phyloP scores from a whole-genome alignment of 2,329 filamentous ascomycete species.

The Paraphoma chrysanthemicola region DNA sequence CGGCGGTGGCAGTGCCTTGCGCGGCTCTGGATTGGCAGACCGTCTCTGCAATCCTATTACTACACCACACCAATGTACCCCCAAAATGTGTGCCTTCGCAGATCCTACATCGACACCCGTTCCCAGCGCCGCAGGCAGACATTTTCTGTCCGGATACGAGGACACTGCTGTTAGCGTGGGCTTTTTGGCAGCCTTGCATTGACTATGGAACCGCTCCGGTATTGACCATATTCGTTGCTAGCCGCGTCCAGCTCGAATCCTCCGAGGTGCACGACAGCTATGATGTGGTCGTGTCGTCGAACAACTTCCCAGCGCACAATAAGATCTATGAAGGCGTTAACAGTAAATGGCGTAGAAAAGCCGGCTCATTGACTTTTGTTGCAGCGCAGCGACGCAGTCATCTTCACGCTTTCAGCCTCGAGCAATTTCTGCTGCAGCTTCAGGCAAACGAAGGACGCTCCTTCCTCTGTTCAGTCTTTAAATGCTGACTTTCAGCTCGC shows the following conservation, averaged over 20 bases:
- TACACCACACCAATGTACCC: constrained; percentile 3
- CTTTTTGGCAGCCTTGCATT: not conserved
- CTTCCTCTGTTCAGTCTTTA: not conserved
- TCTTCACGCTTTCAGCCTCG: too few species aligned
- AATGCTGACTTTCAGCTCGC: constrained; percentile 13
- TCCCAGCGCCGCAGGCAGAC: not conserved
- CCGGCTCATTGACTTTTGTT: too few species aligned
- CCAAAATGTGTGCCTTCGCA: not conserved
- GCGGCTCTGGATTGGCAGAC: constrained; percentile 7
- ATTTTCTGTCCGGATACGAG: not conserved
- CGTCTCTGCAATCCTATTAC: constrained; percentile 8
- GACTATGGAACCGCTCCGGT: not conserved
- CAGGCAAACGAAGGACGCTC: not conserved
- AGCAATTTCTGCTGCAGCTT: not conserved
- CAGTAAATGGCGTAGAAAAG: too few species aligned
- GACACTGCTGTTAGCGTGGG: not conserved
- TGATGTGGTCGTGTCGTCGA: too few species aligned
- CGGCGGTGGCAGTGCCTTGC: constrained; percentile 42
- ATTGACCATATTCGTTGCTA: not conserved
- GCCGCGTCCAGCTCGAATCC: not conserved
- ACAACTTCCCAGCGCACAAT: not conserved
- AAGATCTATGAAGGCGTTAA: not conserved
- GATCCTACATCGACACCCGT: not conserved
- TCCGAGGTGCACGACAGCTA: not conserved
- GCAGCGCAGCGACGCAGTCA: too few species aligned